These are phyloP conservation scores for Claviceps paspali DNA, from an alignment of 2,329 filamentous ascomycete species.

Conservation along the genomic window DNA sequence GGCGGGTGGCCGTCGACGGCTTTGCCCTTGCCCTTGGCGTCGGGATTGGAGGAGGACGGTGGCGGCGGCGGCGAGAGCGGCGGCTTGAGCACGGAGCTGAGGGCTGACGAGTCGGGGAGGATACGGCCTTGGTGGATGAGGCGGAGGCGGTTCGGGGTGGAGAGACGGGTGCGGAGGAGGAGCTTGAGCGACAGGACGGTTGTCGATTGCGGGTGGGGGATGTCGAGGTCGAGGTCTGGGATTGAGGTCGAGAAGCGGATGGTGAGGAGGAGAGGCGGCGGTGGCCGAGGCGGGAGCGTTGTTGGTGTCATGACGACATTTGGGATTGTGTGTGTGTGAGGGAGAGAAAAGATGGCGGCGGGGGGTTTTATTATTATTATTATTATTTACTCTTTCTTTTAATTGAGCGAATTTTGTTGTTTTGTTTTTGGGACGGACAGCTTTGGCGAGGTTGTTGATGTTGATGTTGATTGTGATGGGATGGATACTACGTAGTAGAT, in stretches of 20 bases:
- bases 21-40: conserved; percentile 40
- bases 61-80: conserved; percentile 39
- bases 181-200: conserved; percentile 70
- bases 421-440: too few species aligned
- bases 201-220: conserved; percentile 50
- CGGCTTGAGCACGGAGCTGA: conserved; percentile 53
- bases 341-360: neutral
- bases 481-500: too few species aligned
- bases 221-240: conserved; percentile 67
- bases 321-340: neutral
- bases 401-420: too few species aligned
- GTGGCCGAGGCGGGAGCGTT: conserved; percentile 8
- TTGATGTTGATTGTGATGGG: too few species aligned
- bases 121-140: conserved; percentile 85
- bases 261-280: conserved; percentile 51
- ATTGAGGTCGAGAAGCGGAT: conserved; percentile 82
- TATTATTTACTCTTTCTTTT: too few species aligned
- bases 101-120: conserved; percentile 55
- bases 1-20: conserved; percentile 22
- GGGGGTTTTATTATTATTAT: too few species aligned
- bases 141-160: conserved; percentile 57
- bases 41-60: conserved; percentile 12
- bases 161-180: conserved; percentile 59
- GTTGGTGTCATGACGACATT: conserved; percentile 7
- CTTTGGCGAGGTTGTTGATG: too few species aligned